Conservation (phyloP, 148 eudicot species). For the Polygonum maritimum region DNA sequence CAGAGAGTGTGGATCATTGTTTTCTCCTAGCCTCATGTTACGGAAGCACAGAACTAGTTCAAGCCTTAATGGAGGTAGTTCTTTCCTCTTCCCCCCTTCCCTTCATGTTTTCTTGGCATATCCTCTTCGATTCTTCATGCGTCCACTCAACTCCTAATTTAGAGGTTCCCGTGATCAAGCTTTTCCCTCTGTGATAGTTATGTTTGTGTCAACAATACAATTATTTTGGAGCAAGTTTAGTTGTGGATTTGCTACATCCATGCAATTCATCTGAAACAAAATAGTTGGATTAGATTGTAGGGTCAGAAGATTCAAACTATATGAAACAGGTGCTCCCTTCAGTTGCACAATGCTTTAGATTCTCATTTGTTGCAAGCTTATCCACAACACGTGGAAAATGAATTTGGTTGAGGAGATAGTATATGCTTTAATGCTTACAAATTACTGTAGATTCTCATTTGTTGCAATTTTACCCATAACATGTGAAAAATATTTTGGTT, state of each 20-base stretch:
- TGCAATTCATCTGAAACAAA: neutral
- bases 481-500: neutral
- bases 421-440: neutral
- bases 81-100: neutral
- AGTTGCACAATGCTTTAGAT: neutral
- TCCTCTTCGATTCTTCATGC: neutral
- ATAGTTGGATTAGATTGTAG: neutral
- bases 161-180: neutral
- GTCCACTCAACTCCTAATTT: neutral
- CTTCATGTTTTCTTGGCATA: neutral
- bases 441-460: too few species aligned
- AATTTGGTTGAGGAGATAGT: neutral
- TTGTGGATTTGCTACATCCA: neutral
- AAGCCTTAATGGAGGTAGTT: conserved; percentile 78
- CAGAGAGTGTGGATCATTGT: conserved; percentile 93
- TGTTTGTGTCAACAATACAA: neutral
- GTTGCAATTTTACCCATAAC: too few species aligned
- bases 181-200: neutral
- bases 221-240: neutral
- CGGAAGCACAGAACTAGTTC: conserved; percentile 96
- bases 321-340: neutral
- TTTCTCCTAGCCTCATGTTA: conserved; percentile 94
- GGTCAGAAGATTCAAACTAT: neutral
- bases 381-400: neutral
- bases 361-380: neutral